phyloP scores from a whole-genome alignment of 2,329 filamentous ascomycete genomes.

The Colletotrichum magnum region DNA sequence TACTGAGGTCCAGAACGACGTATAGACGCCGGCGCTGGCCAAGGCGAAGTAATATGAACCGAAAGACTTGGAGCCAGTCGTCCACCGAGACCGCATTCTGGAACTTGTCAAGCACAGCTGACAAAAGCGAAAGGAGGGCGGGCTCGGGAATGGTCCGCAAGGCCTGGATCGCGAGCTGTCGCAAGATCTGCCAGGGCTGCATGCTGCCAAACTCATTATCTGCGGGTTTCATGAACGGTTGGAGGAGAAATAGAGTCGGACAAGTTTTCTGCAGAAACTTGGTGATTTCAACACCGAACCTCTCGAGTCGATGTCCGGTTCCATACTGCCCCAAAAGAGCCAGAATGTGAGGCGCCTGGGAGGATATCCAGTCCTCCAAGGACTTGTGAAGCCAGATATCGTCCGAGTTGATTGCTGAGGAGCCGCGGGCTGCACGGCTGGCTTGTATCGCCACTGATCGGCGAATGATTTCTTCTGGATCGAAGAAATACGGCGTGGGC shows the following conservation, averaged over 20 bases:
- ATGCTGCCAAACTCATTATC: background rate
- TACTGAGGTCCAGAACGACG: background rate
- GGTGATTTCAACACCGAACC: background rate
- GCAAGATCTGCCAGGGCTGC: background rate
- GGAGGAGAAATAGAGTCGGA: background rate
- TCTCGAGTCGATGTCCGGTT: background rate
- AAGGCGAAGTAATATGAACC: background rate
- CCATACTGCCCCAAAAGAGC: background rate
- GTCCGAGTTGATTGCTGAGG: background rate
- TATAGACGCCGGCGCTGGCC: background rate
- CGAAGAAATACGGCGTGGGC: background rate
- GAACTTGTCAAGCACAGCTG: background rate
- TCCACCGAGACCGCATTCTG: background rate
- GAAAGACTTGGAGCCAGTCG: background rate
- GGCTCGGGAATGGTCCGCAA: background rate
- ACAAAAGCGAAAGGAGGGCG: background rate
- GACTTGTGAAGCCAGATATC: background rate
- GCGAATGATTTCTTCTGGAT: background rate
- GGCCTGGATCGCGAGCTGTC: background rate
- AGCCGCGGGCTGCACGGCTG: background rate
- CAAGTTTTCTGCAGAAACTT: background rate
- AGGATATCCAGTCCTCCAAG: background rate
- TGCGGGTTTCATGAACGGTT: background rate
- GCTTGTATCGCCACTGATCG: background rate
- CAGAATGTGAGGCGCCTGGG: background rate